Conservation (phyloP, 768 basidiomycete genomes). For the Boletus sp. region DNA sequence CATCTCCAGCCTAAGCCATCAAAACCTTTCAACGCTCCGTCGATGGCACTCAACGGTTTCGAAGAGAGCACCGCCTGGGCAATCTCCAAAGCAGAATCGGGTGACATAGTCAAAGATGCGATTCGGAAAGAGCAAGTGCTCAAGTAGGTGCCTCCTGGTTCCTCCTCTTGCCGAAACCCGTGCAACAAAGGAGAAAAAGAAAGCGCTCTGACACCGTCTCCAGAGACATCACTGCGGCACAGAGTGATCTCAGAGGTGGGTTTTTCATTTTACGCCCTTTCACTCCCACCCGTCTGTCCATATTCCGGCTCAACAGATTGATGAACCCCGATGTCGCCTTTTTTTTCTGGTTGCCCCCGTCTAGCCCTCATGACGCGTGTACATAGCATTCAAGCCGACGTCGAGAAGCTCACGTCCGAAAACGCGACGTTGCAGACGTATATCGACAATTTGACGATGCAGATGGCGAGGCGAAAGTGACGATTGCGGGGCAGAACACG, state of each 20-base stretch:
- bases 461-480: conserved; percentile 79
- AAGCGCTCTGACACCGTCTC: neutral
- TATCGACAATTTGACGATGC: conserved; percentile 83
- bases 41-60: conserved; percentile 46
- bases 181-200: neutral
- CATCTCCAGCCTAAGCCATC: neutral
- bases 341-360: neutral
- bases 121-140: conserved; percentile 73
- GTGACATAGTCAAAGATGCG: conserved; percentile 72
- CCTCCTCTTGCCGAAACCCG: neutral
- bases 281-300: neutral
- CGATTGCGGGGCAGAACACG: neutral
- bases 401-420: conserved; percentile 75
- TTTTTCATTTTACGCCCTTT: neutral
- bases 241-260: conserved; percentile 74
- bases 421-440: conserved; percentile 86
- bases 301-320: neutral
- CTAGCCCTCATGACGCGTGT: conserved; percentile 66
- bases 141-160: conserved; percentile 49
- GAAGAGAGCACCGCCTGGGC: conserved; percentile 52
- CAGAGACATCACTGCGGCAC: conserved; percentile 74
- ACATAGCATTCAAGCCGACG: conserved; percentile 67
- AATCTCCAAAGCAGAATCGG: conserved; percentile 38
- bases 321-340: neutral
- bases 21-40: neutral